Percentiles rank a stretch among this genome's conserved stretches.
Conservation (phyloP, 805 yeast genomes). For the Kurtzmaniella fragi region DNA sequence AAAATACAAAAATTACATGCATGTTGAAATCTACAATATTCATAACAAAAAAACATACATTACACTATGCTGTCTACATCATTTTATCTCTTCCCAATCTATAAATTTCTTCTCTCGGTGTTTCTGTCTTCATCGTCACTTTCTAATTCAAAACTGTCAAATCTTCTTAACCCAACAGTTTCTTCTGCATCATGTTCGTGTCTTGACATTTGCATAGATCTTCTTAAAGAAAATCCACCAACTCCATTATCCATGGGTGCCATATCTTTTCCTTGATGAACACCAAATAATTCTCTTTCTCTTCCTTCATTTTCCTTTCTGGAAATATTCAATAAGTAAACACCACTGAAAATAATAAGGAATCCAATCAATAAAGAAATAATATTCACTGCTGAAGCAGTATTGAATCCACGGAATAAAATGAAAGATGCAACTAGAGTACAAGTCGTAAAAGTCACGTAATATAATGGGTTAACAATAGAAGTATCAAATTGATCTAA, state of each 20-base stretch:
- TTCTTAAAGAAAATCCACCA: conserved; percentile 63
- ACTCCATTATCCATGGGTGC: conserved; percentile 80
- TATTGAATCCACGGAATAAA: conserved; percentile 81
- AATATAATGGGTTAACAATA: conserved; percentile 85
- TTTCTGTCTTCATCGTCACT: conserved; percentile 35
- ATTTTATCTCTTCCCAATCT: neutral
- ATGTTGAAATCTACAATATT: no score
- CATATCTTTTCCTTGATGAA: conserved; percentile 49
- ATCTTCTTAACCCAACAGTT: conserved; percentile 51
- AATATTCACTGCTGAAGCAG: conserved; percentile 72
- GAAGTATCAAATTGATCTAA: conserved; percentile 91
- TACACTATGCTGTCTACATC: neutral
- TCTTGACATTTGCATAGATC: conserved; percentile 67
- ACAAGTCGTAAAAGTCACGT: conserved; percentile 86
- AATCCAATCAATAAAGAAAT: conserved; percentile 82
- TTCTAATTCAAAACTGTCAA: conserved; percentile 54
- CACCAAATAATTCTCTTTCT: conserved; percentile 50
- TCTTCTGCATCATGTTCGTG: conserved; percentile 36
- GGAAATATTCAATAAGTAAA: conserved; percentile 73
- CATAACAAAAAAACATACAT: no score
- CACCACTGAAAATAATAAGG: conserved; percentile 82
- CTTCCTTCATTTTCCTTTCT: conserved; percentile 56
- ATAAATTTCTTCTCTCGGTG: neutral
- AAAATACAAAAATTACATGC: no score
- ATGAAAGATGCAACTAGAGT: conserved; percentile 84